These are phyloP conservation scores for Barbatosphaeria neglecta DNA, from an alignment of 495 filamentous ascomycete species.

Conservation along the genomic window DNA sequence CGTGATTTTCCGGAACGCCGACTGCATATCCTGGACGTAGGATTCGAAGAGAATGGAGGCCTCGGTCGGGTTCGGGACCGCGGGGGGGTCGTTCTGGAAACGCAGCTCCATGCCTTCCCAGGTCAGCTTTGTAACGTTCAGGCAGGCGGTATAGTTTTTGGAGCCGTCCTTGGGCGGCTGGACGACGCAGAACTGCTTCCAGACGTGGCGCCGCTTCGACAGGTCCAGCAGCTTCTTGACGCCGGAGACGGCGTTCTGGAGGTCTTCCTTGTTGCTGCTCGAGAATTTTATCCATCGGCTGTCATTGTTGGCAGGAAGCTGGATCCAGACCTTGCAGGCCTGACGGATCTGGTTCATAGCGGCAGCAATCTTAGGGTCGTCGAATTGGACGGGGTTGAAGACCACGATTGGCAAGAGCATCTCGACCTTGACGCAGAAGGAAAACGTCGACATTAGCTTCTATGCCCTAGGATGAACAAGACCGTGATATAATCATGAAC, in stretches of 20 bases:
- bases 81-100: no score
- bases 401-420: not conserved
- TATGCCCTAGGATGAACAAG: no score
- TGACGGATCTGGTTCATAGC: conserved; percentile 6
- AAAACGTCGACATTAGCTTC: no score
- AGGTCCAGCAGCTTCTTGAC: not conserved
- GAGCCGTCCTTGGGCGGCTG: conserved; percentile 1
- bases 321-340: conserved; percentile 3
- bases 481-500: no score
- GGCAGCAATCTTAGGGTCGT: conserved; percentile 3
- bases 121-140: no score
- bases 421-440: no score
- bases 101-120: no score
- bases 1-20: not conserved
- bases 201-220: conserved; percentile 5
- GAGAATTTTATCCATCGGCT: not conserved
- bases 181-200: conserved; percentile 4
- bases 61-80: no score
- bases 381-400: conserved; percentile 7
- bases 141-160: not conserved
- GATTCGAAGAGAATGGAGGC: not conserved
- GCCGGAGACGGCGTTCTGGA: not conserved
- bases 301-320: conserved; percentile 1
- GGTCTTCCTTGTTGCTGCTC: not conserved
- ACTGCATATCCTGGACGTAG: conserved; percentile 4